Percentiles rank a stretch among this genome's conserved stretches.
Conservation (phyloP, 2,329 filamentous ascomycete genomes). For the Xylaria sp. region DNA sequence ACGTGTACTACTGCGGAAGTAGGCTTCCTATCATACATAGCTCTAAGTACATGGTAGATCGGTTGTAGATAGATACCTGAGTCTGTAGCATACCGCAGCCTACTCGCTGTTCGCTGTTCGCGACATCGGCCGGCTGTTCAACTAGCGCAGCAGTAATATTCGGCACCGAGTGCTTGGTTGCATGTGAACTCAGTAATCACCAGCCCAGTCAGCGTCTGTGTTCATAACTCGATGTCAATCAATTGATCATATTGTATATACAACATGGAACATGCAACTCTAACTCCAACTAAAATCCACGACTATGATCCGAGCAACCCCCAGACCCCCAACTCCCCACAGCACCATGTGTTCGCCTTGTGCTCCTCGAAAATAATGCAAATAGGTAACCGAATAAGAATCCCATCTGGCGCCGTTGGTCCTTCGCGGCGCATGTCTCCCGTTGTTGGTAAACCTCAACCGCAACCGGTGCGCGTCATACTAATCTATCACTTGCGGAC, state of each 20-base stretch:
- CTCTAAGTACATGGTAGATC: not conserved
- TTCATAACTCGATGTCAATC: not conserved
- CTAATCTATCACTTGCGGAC: not conserved
- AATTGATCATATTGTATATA: not conserved
- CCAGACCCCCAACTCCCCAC: not conserved
- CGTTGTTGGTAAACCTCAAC: slow-evolving; percentile 9
- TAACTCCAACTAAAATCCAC: not conserved
- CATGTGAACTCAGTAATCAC: slow-evolving; percentile 20
- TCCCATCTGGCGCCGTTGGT: not conserved
- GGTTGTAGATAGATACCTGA: too few species aligned
- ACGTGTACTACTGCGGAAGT: too few species aligned
- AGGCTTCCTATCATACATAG: slow-evolving; percentile 1
- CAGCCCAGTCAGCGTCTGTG: slow-evolving; percentile 25
- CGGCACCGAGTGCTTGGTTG: slow-evolving; percentile 1
- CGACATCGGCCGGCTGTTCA: slow-evolving; percentile 29
- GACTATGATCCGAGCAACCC: not conserved
- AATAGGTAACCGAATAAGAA: not conserved
- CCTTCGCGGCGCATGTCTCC: not conserved
- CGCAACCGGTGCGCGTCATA: slow-evolving; percentile 18
- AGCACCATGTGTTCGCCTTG: not conserved
- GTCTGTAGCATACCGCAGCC: not conserved
- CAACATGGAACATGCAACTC: too few species aligned
- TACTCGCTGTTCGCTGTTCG: slow-evolving; percentile 23
- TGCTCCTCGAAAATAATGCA: not conserved
- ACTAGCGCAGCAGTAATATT: slow-evolving; percentile 12